phyloP scores from a whole-genome alignment of 306 rosid genomes.

The Vigna angularis region DNA sequence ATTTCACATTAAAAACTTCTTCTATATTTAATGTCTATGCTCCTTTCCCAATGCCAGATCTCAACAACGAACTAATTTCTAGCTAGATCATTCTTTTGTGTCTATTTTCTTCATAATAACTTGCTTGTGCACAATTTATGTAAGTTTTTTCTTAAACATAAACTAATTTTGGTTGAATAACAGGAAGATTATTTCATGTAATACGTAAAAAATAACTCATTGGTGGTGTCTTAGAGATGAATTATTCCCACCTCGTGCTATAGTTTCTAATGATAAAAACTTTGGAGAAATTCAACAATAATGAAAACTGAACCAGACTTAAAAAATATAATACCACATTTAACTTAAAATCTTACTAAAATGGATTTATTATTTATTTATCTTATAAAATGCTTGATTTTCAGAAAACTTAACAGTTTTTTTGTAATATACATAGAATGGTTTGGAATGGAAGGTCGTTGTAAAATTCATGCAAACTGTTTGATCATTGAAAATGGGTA shows the following conservation, averaged over 20 bases:
- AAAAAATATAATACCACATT: too few relatives aligned
- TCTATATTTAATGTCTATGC: conserved; percentile 20
- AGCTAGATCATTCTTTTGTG: neutral
- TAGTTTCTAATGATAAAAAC: too few relatives aligned
- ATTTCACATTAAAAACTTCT: neutral
- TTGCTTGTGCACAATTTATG: too few relatives aligned
- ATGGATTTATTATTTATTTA: too few relatives aligned
- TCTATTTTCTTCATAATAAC: too few relatives aligned
- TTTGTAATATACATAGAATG: too few relatives aligned
- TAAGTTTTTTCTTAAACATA: too few relatives aligned
- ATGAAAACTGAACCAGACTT: too few relatives aligned
- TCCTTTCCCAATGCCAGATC: conserved; percentile 56
- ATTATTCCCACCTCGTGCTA: neutral
- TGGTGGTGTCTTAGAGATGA: neutral
- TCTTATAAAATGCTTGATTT: too few relatives aligned
- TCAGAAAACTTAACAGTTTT: too few relatives aligned
- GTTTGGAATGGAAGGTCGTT: neutral
- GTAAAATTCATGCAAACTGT: neutral
- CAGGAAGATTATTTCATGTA: neutral
- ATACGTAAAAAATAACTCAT: neutral
- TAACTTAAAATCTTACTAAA: too few relatives aligned
- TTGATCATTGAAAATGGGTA: conserved; percentile 11
- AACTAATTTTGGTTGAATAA: neutral
- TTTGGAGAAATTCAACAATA: too few relatives aligned
- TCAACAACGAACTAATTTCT: conserved; percentile 2